Conservation (phyloP, 2,329 filamentous ascomycete genomes). For the Leptographium lundbergii region DNA sequence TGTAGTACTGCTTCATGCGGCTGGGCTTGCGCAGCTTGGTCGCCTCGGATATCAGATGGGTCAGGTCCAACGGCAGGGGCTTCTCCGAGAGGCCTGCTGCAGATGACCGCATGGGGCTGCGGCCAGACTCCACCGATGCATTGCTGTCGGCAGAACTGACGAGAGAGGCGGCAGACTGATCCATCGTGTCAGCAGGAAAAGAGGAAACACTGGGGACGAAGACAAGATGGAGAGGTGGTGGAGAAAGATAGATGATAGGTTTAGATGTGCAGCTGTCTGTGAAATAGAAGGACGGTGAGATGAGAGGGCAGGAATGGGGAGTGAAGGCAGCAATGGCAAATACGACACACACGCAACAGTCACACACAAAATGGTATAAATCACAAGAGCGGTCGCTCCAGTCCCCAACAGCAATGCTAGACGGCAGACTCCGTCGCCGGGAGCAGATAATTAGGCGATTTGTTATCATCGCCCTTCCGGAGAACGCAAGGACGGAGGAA, state of each 20-base stretch:
- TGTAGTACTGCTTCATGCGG: slow-evolving; percentile 70
- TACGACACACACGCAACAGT: background rate
- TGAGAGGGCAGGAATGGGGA: background rate
- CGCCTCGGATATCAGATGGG: slow-evolving; percentile 62
- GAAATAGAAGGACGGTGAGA: background rate
- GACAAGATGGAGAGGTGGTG: background rate
- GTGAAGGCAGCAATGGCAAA: background rate
- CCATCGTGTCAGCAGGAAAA: background rate
- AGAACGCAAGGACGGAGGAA: background rate
- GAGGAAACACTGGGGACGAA: background rate
- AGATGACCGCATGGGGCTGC: background rate
- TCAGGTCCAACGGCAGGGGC: slow-evolving; percentile 55
- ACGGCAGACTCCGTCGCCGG: background rate
- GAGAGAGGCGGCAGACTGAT: background rate
- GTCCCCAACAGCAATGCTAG: background rate
- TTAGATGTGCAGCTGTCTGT: background rate
- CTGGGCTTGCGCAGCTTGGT: slow-evolving; percentile 54
- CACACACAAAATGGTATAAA: background rate
- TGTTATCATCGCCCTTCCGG: background rate
- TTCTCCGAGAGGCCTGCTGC: slow-evolving; percentile 8
- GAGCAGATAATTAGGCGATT: background rate
- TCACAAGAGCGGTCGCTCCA: background rate
- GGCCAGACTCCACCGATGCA: background rate
- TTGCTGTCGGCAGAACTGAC: background rate
- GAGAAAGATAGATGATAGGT: background rate